Evolutionary conservation across 2,329 filamentous ascomycete genomes (phyloP).

Genomic region (Tricladium varicosporioides): DNA sequence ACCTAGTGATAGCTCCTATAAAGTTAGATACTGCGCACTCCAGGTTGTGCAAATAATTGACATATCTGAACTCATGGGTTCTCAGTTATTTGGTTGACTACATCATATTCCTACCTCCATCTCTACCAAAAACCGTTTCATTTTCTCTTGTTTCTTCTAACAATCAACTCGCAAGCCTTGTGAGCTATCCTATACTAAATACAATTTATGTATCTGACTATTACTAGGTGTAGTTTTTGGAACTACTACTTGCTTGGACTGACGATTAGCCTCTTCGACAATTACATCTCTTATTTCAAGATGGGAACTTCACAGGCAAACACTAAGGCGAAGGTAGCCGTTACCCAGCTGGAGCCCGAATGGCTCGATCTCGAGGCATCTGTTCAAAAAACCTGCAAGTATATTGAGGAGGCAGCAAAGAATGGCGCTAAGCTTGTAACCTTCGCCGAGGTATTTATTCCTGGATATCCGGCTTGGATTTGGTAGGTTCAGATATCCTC

Average conservation of each 20-base stretch:
- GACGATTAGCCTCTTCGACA: background rate
- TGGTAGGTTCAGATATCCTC: background rate
- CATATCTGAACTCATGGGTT: background rate
- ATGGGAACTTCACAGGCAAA: background rate
- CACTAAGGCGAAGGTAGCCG: background rate
- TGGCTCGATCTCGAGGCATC: conserved; percentile 57
- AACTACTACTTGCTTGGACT: background rate
- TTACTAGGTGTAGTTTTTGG: background rate
- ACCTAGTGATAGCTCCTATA: background rate
- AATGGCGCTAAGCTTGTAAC: conserved; percentile 53
- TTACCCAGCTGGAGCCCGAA: conserved; percentile 44
- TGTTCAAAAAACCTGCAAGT: conserved; percentile 53
- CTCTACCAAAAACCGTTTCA: background rate
- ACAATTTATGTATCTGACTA: background rate
- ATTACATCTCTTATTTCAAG: background rate
- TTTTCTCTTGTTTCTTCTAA: background rate
- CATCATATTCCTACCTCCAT: background rate
- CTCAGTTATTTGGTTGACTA: background rate
- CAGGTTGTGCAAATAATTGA: background rate
- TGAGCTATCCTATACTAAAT: background rate
- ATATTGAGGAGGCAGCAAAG: conserved; percentile 54
- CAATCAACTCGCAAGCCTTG: background rate
- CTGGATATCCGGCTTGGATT: conserved; percentile 44
- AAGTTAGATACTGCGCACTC: background rate
- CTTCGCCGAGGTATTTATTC: conserved; percentile 54